Conservation (phyloP, 352 stramenopile genomes). For the Globisporangium takayamanum region DNA sequence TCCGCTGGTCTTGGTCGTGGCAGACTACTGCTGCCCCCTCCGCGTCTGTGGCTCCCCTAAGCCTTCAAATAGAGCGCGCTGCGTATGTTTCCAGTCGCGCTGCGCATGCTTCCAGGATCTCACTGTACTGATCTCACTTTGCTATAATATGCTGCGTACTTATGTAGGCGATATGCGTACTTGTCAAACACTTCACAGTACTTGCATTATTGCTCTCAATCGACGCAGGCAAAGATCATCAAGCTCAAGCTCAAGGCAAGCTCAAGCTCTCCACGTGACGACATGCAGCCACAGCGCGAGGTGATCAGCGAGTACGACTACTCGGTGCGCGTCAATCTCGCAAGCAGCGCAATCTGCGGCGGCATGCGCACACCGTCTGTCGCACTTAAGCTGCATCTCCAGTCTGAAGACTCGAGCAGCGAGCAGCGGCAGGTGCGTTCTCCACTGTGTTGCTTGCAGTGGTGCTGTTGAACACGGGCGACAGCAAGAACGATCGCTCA, state of each 20-base stretch:
- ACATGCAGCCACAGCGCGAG: constrained; percentile 12
- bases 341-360: constrained; percentile 47
- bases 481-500: not conserved
- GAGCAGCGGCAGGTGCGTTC: constrained; percentile 28
- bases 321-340: constrained; percentile 60
- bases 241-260: not conserved
- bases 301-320: constrained; percentile 64
- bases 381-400: constrained; percentile 47
- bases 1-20: constrained; percentile 15
- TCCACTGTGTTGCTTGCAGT: not conserved
- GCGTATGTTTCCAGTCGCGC: too few relatives aligned
- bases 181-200: too few relatives aligned
- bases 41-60: not conserved
- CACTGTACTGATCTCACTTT: too few relatives aligned
- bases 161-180: too few relatives aligned
- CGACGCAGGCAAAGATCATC: too few relatives aligned
- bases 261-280: not conserved
- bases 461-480: not conserved
- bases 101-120: not conserved
- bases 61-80: constrained; percentile 1
- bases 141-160: too few relatives aligned
- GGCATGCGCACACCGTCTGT: constrained; percentile 33
- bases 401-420: constrained; percentile 13
- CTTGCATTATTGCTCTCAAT: too few relatives aligned
- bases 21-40: constrained; percentile 1